Evolutionary conservation across 1,139 yeast genomes (phyloP).

Genomic region (Diutina siamensis): DNA sequence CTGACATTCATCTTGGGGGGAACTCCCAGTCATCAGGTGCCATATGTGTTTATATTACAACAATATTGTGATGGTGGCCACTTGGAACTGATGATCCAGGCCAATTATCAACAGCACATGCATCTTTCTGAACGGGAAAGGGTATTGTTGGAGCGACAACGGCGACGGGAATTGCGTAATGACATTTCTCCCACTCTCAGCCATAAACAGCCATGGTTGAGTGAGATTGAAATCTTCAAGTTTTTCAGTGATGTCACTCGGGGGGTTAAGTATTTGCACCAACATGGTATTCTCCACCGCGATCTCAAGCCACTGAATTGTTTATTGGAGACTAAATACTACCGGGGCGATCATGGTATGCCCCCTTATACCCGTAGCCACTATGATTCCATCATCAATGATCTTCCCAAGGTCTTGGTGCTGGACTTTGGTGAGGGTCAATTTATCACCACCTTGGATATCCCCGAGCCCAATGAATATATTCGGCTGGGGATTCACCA

Average conservation of each 20-base stretch:
- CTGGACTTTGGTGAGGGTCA: constrained; percentile 91
- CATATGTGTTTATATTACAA: constrained; percentile 74
- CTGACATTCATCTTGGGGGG: constrained; percentile 17
- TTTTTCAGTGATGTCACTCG: constrained; percentile 55
- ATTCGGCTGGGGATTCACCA: constrained; percentile 6
- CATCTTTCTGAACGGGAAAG: constrained; percentile 18
- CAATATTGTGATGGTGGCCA: constrained; percentile 89
- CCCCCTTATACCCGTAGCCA: constrained; percentile 6
- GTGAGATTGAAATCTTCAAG: constrained; percentile 37
- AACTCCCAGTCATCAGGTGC: constrained; percentile 27
- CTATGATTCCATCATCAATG: constrained; percentile 16
- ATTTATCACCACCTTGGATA: constrained; percentile 36
- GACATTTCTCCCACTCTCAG: not conserved
- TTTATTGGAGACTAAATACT: constrained; percentile 35
- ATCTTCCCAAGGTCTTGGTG: constrained; percentile 58
- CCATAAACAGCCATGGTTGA: constrained; percentile 16
- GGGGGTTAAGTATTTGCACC: constrained; percentile 66
- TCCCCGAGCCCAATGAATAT: constrained; percentile 22
- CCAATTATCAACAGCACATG: constrained; percentile 17
- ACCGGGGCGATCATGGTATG: constrained; percentile 7
- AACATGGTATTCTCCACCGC: constrained; percentile 66
- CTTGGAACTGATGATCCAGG: constrained; percentile 51
- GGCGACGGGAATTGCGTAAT: constrained; percentile 9
- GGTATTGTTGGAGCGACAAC: constrained; percentile 16
- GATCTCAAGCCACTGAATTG: constrained; percentile 88